These are phyloP conservation scores for Solanum hybrid DNA, from an alignment of 305 asterid species.

Conservation along the genomic window DNA sequence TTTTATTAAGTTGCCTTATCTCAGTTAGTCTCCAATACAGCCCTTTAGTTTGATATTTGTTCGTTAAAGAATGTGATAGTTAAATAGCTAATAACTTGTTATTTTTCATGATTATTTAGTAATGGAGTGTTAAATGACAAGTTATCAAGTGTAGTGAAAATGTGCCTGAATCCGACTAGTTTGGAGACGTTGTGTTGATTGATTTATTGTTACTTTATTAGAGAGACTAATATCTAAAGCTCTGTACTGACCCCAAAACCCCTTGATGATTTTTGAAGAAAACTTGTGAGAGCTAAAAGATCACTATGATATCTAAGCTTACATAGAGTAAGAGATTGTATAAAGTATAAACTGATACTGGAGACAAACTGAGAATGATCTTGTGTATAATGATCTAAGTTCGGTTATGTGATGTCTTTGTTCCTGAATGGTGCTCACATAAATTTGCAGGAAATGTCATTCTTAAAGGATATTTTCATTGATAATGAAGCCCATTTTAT, in stretches of 20 bases:
- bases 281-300: too few relatives aligned
- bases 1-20: not conserved
- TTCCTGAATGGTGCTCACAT: not conserved
- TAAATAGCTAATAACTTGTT: not conserved
- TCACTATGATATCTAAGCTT: not conserved
- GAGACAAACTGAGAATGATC: not conserved
- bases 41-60: not conserved
- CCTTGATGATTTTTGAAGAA: too few relatives aligned
- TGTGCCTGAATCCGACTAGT: not conserved
- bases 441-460: conserved; percentile 31
- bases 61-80: not conserved
- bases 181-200: not conserved
- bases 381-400: not conserved
- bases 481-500: conserved; percentile 24
- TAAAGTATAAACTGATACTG: not conserved
- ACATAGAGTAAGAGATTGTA: not conserved
- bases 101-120: not conserved
- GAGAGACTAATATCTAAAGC: not conserved
- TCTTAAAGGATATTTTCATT: conserved; percentile 15
- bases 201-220: not conserved
- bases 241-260: not conserved
- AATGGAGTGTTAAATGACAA: not conserved
- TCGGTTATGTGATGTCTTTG: not conserved
- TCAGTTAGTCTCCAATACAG: not conserved
- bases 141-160: not conserved